Evolutionary conservation across 83 land plant genomes (phyloP).

Genomic region (Picea mariana): DNA sequence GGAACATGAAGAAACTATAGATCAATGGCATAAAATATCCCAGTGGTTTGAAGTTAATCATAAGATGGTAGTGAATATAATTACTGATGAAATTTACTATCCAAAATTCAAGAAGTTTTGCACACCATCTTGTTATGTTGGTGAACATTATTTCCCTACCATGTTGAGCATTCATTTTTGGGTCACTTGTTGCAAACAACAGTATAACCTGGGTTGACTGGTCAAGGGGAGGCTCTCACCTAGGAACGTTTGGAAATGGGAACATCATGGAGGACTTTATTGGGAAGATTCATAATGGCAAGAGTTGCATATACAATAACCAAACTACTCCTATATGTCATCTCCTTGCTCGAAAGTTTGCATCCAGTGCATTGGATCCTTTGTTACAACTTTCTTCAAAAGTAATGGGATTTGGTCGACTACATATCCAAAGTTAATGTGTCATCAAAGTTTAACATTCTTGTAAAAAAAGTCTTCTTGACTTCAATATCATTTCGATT

Average conservation of each 20-base stretch:
- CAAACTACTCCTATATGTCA: slow-evolving; percentile 32
- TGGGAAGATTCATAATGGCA: slow-evolving; percentile 26
- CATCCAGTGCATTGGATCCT: slow-evolving; percentile 54
- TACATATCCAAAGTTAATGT: neutral
- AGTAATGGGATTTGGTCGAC: slow-evolving; percentile 5
- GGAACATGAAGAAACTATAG: slow-evolving; percentile 55
- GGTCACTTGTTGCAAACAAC: slow-evolving; percentile 36
- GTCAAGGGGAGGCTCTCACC: slow-evolving; percentile 74
- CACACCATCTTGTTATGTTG: slow-evolving; percentile 58
- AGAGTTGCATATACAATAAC: slow-evolving; percentile 48
- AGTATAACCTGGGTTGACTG: slow-evolving; percentile 77
- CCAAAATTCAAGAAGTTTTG: slow-evolving; percentile 51
- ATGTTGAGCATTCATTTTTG: slow-evolving; percentile 36
- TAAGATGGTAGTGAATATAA: slow-evolving; percentile 50
- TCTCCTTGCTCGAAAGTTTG: slow-evolving; percentile 80
- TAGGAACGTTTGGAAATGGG: slow-evolving; percentile 46
- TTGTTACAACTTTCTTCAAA: slow-evolving; percentile 35
- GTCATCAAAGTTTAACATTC: neutral
- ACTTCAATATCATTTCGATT: neutral
- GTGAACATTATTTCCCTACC: slow-evolving; percentile 76
- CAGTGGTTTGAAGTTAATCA: slow-evolving; percentile 83
- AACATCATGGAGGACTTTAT: slow-evolving; percentile 46
- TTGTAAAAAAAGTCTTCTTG: neutral
- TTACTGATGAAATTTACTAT: slow-evolving; percentile 50
- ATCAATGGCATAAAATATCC: slow-evolving; percentile 74